A percentile compares a stretch with the other conserved stretches of the same genome.
Evolutionary conservation across 176 grass and related monocot genomes (phyloP).

Genomic region (Chrysopogon serrulatus): DNA sequence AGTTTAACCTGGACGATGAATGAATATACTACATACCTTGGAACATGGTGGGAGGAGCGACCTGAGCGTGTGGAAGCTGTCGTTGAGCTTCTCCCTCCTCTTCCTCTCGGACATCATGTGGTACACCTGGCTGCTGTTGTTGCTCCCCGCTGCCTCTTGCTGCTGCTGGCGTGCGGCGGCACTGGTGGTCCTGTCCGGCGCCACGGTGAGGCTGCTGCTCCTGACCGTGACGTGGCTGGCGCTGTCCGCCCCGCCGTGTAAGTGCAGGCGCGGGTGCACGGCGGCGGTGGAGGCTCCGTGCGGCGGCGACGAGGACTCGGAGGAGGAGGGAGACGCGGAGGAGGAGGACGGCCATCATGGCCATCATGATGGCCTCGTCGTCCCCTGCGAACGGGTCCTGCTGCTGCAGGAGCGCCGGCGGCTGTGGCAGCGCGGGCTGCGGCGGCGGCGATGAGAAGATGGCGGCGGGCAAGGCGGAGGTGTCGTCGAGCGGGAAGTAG

Average conservation of each 20-base stretch:
- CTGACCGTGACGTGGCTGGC: conserved; percentile 41
- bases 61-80: conserved; percentile 61
- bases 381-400: conserved; percentile 6
- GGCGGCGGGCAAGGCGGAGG: background rate
- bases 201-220: conserved; percentile 37
- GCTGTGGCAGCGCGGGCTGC: too few relatives aligned
- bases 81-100: conserved; percentile 85
- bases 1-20: background rate
- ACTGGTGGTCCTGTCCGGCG: background rate
- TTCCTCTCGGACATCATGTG: conserved; percentile 93
- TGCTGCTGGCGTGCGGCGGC: conserved; percentile 6
- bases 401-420: background rate
- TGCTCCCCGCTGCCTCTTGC: background rate
- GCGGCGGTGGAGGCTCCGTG: background rate
- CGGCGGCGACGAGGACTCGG: conserved; percentile 32
- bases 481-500: conserved; percentile 20
- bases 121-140: conserved; percentile 50
- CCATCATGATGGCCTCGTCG: conserved; percentile 55
- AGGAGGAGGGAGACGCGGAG: conserved; percentile 60
- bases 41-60: conserved; percentile 68
- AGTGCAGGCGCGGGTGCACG: background rate
- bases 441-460: too few relatives aligned
- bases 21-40: conserved; percentile 48
- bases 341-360: conserved; percentile 90
- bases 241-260: background rate